phyloP scores from a whole-genome alignment of 768 basidiomycete genomes.

The Phylloporus sp. region DNA sequence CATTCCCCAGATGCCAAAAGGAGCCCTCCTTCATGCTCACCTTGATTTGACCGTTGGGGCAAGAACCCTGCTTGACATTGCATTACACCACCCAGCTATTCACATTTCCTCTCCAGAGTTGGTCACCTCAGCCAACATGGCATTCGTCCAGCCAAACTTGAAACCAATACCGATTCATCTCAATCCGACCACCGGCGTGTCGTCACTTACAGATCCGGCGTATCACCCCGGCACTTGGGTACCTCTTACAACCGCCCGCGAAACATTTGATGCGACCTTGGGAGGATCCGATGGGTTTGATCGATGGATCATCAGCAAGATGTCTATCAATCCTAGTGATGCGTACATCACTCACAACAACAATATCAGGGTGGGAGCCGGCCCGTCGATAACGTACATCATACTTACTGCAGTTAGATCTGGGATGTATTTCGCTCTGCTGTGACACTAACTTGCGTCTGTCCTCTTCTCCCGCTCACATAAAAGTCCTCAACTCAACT shows the following conservation, averaged over 20 bases:
- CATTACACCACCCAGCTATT: slow-evolving; percentile 35
- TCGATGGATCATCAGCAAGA: slow-evolving; percentile 33
- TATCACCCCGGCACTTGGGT: slow-evolving; percentile 35
- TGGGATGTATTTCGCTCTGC: slow-evolving; percentile 68
- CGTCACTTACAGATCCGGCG: slow-evolving; percentile 24
- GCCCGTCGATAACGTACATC: neutral
- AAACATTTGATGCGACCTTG: slow-evolving; percentile 30
- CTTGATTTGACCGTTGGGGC: slow-evolving; percentile 40
- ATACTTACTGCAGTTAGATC: slow-evolving; percentile 41
- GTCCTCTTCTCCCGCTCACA: slow-evolving; percentile 9
- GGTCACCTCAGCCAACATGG: slow-evolving; percentile 24
- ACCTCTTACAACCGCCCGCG: slow-evolving; percentile 31
- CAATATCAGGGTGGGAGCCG: slow-evolving; percentile 46
- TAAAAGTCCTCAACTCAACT: slow-evolving; percentile 14
- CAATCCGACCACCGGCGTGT: slow-evolving; percentile 14
- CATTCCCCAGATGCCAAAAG: slow-evolving; percentile 40
- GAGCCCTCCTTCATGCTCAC: slow-evolving; percentile 42
- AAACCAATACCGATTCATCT: slow-evolving; percentile 28
- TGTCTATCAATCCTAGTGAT: slow-evolving; percentile 41
- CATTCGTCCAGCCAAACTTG: slow-evolving; percentile 33
- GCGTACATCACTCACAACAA: slow-evolving; percentile 45
- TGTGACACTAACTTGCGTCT: slow-evolving; percentile 45
- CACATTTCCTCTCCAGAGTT: slow-evolving; percentile 32
- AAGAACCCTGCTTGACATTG: slow-evolving; percentile 32
- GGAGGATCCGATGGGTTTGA: slow-evolving; percentile 42